Percentiles rank a stretch among this genome's conserved stretches.
phyloP scores from a whole-genome alignment of 2,329 filamentous ascomycete genomes.

The Fusarium musae region DNA sequence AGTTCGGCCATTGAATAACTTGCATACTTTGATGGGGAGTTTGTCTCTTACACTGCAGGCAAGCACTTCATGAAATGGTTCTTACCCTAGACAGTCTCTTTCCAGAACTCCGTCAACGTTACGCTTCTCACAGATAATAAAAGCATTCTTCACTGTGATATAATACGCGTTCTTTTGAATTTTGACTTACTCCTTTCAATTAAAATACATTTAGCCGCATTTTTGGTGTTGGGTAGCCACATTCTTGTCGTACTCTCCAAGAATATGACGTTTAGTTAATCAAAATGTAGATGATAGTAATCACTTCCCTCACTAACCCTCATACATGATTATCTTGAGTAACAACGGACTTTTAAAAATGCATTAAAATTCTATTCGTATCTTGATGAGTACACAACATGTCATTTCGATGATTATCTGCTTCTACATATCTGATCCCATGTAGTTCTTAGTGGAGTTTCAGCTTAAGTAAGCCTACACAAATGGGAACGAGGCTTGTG shows the following conservation, averaged over 20 bases:
- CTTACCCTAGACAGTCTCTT: background rate
- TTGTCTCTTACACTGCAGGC: too few species aligned
- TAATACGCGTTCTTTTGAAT: rapidly evolving
- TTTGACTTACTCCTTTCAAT: rapidly evolving
- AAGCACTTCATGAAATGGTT: background rate
- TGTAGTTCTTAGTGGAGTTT: slow-evolving; percentile 4
- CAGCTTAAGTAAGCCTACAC: background rate
- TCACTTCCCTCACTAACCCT: background rate
- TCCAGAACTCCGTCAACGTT: too few species aligned
- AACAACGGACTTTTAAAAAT: rapidly evolving
- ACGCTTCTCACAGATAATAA: too few species aligned
- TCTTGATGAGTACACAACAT: rapidly evolving
- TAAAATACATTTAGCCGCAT: rapidly evolving
- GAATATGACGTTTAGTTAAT: rapidly evolving
- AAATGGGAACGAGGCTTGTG: background rate
- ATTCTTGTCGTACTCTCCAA: rapidly evolving
- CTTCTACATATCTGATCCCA: background rate
- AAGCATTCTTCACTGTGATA: background rate
- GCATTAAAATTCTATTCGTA: rapidly evolving
- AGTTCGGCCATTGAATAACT: too few species aligned
- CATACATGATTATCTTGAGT: too few species aligned
- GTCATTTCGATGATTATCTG: too few species aligned
- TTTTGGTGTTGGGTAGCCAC: background rate
- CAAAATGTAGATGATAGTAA: rapidly evolving
- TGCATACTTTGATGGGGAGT: too few species aligned